These are phyloP conservation scores for Huiozyma sinensis DNA, from an alignment of 805 yeast species.

Conservation along the genomic window DNA sequence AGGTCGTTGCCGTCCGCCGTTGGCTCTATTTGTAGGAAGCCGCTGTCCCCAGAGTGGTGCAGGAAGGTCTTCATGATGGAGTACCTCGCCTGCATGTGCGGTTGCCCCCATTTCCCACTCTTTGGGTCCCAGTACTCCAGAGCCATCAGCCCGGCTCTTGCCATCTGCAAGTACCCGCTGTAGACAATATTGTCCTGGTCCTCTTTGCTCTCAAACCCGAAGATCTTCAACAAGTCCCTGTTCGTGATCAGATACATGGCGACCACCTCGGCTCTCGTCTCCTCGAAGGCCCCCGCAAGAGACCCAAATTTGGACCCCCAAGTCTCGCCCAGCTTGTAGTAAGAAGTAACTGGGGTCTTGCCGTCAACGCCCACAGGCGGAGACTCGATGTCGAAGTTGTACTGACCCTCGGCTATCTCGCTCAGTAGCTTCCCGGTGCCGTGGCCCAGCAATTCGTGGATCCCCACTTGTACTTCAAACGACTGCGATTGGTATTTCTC, in stretches of 20 bases:
- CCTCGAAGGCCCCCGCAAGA: constrained; percentile 80
- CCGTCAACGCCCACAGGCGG: constrained; percentile 56
- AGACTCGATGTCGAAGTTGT: constrained; percentile 55
- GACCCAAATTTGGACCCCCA: constrained; percentile 85
- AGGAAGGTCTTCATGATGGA: constrained; percentile 70
- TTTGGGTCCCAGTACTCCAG: constrained; percentile 82
- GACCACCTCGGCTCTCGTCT: constrained; percentile 86
- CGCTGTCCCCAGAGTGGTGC: constrained; percentile 41
- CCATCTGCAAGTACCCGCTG: constrained; percentile 70
- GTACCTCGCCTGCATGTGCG: constrained; percentile 89
- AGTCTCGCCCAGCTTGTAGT: constrained; percentile 71
- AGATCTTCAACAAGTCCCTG: constrained; percentile 55
- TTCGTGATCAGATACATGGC: constrained; percentile 73
- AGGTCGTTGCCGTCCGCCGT: constrained; percentile 43
- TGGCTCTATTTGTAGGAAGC: constrained; percentile 45
- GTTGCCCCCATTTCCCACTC: constrained; percentile 82
- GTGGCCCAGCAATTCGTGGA: constrained; percentile 84
- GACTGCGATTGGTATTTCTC: constrained; percentile 69
- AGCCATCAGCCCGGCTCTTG: constrained; percentile 75
- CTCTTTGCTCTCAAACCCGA: constrained; percentile 48
- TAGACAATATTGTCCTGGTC: constrained; percentile 56
- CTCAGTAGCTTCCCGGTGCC: constrained; percentile 76
- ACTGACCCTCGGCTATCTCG: constrained; percentile 49
- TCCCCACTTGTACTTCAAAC: constrained; percentile 88
- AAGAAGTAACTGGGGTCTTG: constrained; percentile 47